Conservation (phyloP, 164 flowering plant species). For the Sextonia rubra region DNA sequence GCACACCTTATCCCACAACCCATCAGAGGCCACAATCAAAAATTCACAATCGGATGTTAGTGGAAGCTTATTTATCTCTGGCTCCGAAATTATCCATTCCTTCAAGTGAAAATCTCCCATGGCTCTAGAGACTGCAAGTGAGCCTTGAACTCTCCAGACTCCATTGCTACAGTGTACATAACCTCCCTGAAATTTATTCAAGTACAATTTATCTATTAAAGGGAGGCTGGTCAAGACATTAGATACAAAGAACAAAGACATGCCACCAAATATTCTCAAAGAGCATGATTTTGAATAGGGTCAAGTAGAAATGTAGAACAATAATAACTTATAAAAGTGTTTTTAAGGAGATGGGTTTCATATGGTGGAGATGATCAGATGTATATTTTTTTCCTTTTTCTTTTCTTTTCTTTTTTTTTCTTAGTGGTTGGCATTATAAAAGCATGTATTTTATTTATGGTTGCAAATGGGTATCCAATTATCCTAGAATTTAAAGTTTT, state of each 20-base stretch:
- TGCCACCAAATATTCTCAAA: neutral
- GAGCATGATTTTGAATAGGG: neutral
- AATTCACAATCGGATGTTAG: slow-evolving; percentile 43
- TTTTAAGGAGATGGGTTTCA: no score
- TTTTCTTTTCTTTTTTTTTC: no score
- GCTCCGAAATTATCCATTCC: slow-evolving; percentile 50
- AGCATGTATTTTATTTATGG: no score
- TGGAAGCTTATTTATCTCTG: slow-evolving; percentile 30
- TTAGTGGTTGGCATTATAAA: no score
- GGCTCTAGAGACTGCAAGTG: slow-evolving; percentile 56
- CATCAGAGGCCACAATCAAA: slow-evolving; percentile 60
- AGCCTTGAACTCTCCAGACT: slow-evolving; percentile 54
- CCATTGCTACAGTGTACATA: slow-evolving; percentile 37
- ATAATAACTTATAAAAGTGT: no score
- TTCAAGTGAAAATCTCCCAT: slow-evolving; percentile 54
- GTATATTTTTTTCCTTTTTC: no score
- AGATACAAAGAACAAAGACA: neutral
- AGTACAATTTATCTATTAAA: neutral
- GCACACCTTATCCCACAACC: slow-evolving; percentile 63
- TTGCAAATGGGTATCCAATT: no score
- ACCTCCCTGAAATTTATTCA: slow-evolving; percentile 40
- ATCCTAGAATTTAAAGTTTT: no score
- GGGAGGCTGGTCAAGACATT: neutral
- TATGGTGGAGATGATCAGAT: no score
- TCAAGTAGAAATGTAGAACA: no score